phyloP scores from a whole-genome alignment of 2,329 filamentous ascomycete species.

The Alternaria gansuensis region DNA sequence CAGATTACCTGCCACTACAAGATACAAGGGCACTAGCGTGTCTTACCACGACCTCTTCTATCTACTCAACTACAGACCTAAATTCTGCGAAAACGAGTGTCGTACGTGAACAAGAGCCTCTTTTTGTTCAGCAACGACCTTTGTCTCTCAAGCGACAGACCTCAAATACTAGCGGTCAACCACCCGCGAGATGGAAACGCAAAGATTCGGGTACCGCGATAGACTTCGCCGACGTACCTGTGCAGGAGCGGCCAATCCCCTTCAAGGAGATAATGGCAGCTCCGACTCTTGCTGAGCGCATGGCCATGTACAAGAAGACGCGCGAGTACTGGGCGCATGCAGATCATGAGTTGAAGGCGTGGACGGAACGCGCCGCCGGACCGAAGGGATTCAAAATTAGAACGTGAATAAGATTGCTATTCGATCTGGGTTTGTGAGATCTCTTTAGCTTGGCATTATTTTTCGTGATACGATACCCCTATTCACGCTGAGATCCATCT shows the following conservation, averaged over 20 bases:
- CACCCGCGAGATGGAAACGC: constrained; percentile 33
- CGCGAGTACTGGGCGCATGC: constrained; percentile 49
- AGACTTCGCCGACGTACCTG: constrained; percentile 33
- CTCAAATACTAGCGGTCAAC: background rate
- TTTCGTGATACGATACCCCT: background rate
- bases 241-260: constrained; percentile 35
- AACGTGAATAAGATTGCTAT: background rate
- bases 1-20: constrained; percentile 9
- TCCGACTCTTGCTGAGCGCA: constrained; percentile 37
- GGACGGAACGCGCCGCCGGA: constrained; percentile 28
- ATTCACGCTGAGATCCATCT: background rate
- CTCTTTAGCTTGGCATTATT: background rate
- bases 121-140: background rate
- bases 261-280: constrained; percentile 46
- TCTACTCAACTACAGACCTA: constrained; percentile 12
- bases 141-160: background rate
- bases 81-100: background rate
- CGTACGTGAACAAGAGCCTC: constrained; percentile 1
- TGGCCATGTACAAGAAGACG: constrained; percentile 46
- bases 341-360: constrained; percentile 47
- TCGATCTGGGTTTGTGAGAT: background rate
- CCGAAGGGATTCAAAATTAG: constrained; percentile 6
- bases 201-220: constrained; percentile 48
- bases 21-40: constrained; percentile 6
- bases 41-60: constrained; percentile 18